Evolutionary conservation across 306 rosid species (phyloP), one percentile per base, ranked within the genome.

Genomic region (Castanopsis chinensis): DNA sequence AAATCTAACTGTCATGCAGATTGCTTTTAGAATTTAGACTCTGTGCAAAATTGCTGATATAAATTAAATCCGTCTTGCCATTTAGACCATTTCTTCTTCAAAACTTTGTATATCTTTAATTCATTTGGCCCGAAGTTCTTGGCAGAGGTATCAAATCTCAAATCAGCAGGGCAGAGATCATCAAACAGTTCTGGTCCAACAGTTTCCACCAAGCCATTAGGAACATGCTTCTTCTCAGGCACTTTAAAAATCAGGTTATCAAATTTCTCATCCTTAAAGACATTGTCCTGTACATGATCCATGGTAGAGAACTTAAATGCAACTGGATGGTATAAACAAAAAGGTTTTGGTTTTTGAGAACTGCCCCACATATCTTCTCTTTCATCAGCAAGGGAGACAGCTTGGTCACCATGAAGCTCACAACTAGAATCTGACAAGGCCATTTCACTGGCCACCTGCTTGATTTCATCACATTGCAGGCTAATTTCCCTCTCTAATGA

Each of bases 331-430:
- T 85, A 86, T 54, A 76, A 77, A 58, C 64, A 23, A 71, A 85
- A 88, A 57, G 78, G 58, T 51, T 88, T 89, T 54, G 73, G 75
- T 64, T 79, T 86, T 0, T 69, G 83, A 69, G 88, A 84, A 30
- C 63, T 76, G 33, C 27, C 51, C 84, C 87, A 83, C 9, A 80
- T 69, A 56, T 85, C 87, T 32, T 88, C 92, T 75, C 54, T 41
- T 72, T 88, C 95, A 27, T 87, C 86, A 10, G 82, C 87, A 30
- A 91, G 96, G 63, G 93, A 84, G 72, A 89, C 79, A 9, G 65
- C 86, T 65, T 15, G 74, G 69, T 82, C 83, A 68, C 76, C 41
- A 13, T 54, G 80, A 74, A n/a, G 61, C 67, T 51, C 73, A 8
- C 79, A 77, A 43, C 74, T 80, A 67, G 63, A 35, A 63, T 78